Evolutionary conservation across 805 yeast genomes (phyloP).

Genomic region (Candida odintsovae): DNA sequence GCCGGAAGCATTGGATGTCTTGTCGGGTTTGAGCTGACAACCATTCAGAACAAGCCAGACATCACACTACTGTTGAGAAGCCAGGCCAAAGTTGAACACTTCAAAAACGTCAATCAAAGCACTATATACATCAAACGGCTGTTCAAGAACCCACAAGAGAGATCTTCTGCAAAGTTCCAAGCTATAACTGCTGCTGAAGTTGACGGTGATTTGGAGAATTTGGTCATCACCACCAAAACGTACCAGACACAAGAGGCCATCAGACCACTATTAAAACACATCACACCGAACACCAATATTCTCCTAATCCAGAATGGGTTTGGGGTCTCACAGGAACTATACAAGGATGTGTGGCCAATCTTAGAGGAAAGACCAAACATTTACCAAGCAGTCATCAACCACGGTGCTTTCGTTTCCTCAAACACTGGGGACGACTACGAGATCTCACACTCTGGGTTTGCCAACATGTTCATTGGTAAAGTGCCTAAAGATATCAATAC

Average conservation of each 20-base stretch:
- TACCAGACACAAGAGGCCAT: conserved; percentile 66
- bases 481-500: conserved; percentile 33
- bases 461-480: conserved; percentile 53
- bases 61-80: conserved; percentile 20
- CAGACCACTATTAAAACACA: conserved; percentile 41
- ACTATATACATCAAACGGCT: conserved; percentile 15
- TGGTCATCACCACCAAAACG: conserved; percentile 77
- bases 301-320: conserved; percentile 84
- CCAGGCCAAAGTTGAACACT: conserved; percentile 12
- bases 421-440: conserved; percentile 27
- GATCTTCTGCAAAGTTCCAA: neutral
- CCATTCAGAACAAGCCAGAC: conserved; percentile 12
- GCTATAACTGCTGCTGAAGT: conserved; percentile 14
- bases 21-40: conserved; percentile 20
- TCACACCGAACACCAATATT: conserved; percentile 51
- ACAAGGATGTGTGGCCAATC: conserved; percentile 49
- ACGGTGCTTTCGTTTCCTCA: conserved; percentile 61
- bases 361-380: conserved; percentile 45
- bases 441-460: conserved; percentile 67
- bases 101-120: conserved; percentile 12
- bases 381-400: conserved; percentile 74
- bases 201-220: conserved; percentile 37
- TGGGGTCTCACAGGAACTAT: conserved; percentile 64
- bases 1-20: conserved; percentile 25
- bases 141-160: conserved; percentile 14